A percentile compares a stretch with the other conserved stretches of the same genome.
Evolutionary conservation across 352 stramenopile genomes (phyloP).

Genomic region (Phytophthora pini): DNA sequence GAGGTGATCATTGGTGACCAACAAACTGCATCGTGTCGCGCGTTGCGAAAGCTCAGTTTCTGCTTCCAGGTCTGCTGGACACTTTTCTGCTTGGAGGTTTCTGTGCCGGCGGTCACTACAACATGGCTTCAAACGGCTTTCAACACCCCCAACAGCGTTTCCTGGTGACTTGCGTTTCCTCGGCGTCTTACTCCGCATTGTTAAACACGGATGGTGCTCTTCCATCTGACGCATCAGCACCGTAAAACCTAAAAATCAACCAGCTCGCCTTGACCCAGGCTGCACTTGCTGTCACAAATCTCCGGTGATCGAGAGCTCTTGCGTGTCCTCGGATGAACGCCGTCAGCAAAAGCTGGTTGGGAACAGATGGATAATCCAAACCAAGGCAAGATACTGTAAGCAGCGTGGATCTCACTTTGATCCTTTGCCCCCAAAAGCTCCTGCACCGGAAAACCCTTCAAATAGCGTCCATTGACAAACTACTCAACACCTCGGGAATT

Average conservation of each 20-base stretch:
- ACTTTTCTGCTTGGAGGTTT: not conserved
- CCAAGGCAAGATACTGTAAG: not conserved
- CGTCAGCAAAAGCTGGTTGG: not conserved
- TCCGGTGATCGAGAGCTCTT: not conserved
- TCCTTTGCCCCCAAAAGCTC: not conserved
- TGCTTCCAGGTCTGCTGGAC: not conserved
- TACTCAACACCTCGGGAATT: too few relatives aligned
- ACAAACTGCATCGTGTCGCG: slow-evolving; percentile 2
- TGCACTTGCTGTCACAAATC: not conserved
- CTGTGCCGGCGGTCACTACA: not conserved
- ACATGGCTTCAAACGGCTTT: not conserved
- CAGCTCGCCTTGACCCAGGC: not conserved
- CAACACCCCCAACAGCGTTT: not conserved
- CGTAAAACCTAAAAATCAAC: not conserved
- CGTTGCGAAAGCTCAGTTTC: slow-evolving; percentile 8
- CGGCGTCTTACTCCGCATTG: not conserved
- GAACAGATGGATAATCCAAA: not conserved
- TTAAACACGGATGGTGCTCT: not conserved
- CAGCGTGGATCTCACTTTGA: not conserved
- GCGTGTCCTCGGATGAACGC: not conserved
- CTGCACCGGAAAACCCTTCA: too few relatives aligned
- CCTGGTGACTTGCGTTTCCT: not conserved
- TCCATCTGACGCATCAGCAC: not conserved
- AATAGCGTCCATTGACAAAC: too few relatives aligned
- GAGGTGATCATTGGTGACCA: slow-evolving; percentile 3